Base-by-base conservation (phyloP, 2,329 filamentous ascomycete genomes). In the Botrytis squamosa region DNA sequence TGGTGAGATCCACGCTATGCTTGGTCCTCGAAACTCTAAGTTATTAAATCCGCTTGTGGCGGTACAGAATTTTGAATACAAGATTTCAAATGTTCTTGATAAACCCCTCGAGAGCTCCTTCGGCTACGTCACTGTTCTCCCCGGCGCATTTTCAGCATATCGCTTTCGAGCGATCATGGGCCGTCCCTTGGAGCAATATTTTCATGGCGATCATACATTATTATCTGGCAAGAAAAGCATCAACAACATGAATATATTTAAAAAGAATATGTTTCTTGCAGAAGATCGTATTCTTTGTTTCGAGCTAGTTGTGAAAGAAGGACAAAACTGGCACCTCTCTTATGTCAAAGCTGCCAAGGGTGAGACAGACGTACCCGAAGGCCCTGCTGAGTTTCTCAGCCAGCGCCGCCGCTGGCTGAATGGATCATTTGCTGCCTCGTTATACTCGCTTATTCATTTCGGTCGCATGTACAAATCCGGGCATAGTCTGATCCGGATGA, bases 211-310 rank as follows among this genome's bases (percentile, higher is more conserved):
- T 81, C 96, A 98, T 84, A 98, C 96, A 0, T 88, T 98, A 46
- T 97, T 95, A 78, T 90, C 98, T 73, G 95, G 95, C 80, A 97
- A 97, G 86, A 99, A 99, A 89, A 96, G 96, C 89, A 98, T 99
- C 79, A 96, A 99, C 82, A 95, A 95, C 80, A 98, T 98, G 96
- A 98, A 98, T 86, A 98, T 99, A 83, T 99, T 99, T 93, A 98
- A 98, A 88, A 98, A 98, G 91, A 99, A 99, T 89, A 99, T 99
- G 96, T 99, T 98, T 89, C 95, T 99, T 90, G 96, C 96, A 84
- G 96, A 99, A 86, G 96, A 99, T 91, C 94, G 96, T 90, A 99
- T 99, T 86, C 89, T 99, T 70, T 99, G 96, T 87, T 99, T 98
- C 88, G 96, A 99, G 84, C 86, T 99, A 82, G 96, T 99, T 77